phyloP scores from a whole-genome alignment of 257 asterid genomes.

The Gentiana dahurica region DNA sequence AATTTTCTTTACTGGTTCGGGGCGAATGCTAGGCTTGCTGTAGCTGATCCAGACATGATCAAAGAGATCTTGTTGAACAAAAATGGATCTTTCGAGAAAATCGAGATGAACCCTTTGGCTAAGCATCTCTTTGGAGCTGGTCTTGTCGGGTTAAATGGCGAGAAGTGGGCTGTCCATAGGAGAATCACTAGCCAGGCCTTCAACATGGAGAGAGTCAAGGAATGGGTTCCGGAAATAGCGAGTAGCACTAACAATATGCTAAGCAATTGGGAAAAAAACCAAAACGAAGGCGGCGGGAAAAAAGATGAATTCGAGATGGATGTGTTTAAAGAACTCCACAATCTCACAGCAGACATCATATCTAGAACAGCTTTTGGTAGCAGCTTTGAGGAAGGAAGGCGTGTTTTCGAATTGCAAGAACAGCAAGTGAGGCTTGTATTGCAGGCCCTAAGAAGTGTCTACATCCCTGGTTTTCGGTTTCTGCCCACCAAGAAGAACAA shows the following conservation, averaged over 20 bases:
- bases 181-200: slow-evolving; percentile 52
- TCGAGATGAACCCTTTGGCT: slow-evolving; percentile 28
- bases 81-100: slow-evolving; percentile 18
- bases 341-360: slow-evolving; percentile 52
- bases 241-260: slow-evolving; percentile 30
- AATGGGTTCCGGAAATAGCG: slow-evolving; percentile 56
- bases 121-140: slow-evolving; percentile 48
- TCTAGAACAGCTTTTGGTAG: slow-evolving; percentile 59
- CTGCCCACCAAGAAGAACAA: slow-evolving; percentile 51
- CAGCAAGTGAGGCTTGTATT: slow-evolving; percentile 34
- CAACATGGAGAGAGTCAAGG: slow-evolving; percentile 62
- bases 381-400: slow-evolving; percentile 48
- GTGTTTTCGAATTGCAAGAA: slow-evolving; percentile 50
- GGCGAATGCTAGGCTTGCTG: slow-evolving; percentile 29
- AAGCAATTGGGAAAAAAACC: slow-evolving; percentile 39
- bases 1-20: slow-evolving; percentile 50
- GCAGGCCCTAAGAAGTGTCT: slow-evolving; percentile 40
- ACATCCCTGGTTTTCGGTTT: slow-evolving; percentile 62
- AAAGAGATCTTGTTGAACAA: slow-evolving; percentile 32
- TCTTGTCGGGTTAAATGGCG: slow-evolving; percentile 35
- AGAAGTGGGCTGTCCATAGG: slow-evolving; percentile 54
- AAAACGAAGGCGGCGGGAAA: slow-evolving; percentile 10
- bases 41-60: slow-evolving; percentile 37
- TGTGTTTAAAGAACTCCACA: slow-evolving; percentile 38
- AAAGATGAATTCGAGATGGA: slow-evolving; percentile 42